A percentile compares a stretch with the other conserved stretches of the same genome.
Evolutionary conservation across 2,329 filamentous ascomycete species (phyloP).

Genomic region (Nannizzia gypsea): DNA sequence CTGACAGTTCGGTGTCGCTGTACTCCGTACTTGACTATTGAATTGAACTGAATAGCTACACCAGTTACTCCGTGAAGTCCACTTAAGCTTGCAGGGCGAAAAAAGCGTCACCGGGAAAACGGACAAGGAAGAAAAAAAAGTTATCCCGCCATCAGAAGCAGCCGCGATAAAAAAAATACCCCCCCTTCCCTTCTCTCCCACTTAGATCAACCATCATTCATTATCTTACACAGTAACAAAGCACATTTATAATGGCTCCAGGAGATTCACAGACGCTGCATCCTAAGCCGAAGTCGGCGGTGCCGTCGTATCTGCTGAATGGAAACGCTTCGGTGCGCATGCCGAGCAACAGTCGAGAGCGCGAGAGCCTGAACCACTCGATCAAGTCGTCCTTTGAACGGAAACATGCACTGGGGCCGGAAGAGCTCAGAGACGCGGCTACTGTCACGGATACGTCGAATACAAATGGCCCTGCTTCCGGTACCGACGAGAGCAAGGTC

Average conservation of each 20-base stretch:
- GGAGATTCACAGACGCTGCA: conserved; percentile 30
- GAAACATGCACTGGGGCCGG: background rate
- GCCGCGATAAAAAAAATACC: background rate
- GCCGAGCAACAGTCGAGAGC: conserved; percentile 40
- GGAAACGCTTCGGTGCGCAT: conserved; percentile 42
- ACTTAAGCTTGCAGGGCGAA: background rate
- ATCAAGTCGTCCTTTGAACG: conserved; percentile 47
- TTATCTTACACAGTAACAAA: too few species aligned
- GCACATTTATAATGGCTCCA: conserved; percentile 32
- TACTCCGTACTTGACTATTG: too few species aligned
- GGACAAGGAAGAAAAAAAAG: background rate
- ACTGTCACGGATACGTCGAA: conserved; percentile 23
- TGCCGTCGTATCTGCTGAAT: conserved; percentile 48
- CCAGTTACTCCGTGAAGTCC: background rate
- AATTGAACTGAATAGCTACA: background rate
- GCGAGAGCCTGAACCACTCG: conserved; percentile 46
- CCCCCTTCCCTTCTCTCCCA: background rate
- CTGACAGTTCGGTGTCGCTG: background rate
- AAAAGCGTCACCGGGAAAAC: background rate
- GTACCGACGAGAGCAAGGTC: background rate
- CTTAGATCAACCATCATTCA: background rate
- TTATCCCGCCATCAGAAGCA: background rate
- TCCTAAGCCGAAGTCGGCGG: conserved; percentile 40
- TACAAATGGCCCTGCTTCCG: background rate
- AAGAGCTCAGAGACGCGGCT: conserved; percentile 28